Evolutionary conservation across 2,329 filamentous ascomycete genomes (phyloP).

Genomic region (Alternaria sp.): DNA sequence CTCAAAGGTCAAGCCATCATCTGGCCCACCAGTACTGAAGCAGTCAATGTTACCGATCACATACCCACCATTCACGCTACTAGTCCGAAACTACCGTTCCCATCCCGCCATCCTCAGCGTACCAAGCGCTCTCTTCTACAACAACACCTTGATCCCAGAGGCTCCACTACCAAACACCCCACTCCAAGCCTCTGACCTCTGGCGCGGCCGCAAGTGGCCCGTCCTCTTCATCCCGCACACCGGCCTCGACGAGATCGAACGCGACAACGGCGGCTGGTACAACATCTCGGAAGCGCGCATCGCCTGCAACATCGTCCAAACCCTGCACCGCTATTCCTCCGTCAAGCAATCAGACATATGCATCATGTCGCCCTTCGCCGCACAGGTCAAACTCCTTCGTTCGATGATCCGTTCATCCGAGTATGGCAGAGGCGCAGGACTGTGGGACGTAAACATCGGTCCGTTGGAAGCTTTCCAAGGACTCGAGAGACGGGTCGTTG

Average conservation of each 20-base stretch:
- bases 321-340: constrained; percentile 29
- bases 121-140: constrained; percentile 52
- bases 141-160: constrained; percentile 54
- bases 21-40: constrained; percentile 34
- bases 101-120: constrained; percentile 54
- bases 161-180: constrained; percentile 28
- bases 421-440: constrained; percentile 7
- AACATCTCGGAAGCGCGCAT: constrained; percentile 40
- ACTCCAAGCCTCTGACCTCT: constrained; percentile 41
- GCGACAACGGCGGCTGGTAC: constrained; percentile 50
- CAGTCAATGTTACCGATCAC: constrained; percentile 48
- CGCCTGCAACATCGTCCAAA: constrained; percentile 38
- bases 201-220: constrained; percentile 50
- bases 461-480: constrained; percentile 57
- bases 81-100: constrained; percentile 56
- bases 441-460: constrained; percentile 53
- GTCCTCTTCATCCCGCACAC: constrained; percentile 51
- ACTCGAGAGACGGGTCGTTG: constrained; percentile 52
- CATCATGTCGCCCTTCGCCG: constrained; percentile 55
- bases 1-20: constrained; percentile 30
- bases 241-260: constrained; percentile 50
- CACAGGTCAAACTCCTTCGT: constrained; percentile 53
- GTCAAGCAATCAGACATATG: constrained; percentile 48
- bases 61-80: constrained; percentile 53
- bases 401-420: constrained; percentile 37